Percentiles rank a stretch among this genome's conserved stretches.
Conservation (phyloP, 805 yeast species). For the Ogataea philodendri region DNA sequence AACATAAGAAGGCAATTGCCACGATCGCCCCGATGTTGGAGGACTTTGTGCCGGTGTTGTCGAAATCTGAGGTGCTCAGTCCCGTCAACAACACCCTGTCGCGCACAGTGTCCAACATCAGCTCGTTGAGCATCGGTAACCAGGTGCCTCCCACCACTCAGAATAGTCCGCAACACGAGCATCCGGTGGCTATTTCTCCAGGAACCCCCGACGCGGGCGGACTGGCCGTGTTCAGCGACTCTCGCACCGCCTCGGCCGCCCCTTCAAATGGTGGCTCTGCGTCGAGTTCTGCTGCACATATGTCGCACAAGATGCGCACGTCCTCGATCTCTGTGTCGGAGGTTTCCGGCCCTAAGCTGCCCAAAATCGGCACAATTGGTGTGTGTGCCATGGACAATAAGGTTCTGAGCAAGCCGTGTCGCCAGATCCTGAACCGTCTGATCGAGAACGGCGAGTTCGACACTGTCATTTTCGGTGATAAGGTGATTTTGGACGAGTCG, state of each 20-base stretch:
- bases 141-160: conserved; percentile 10
- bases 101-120: conserved; percentile 32
- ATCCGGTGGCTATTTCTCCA: conserved; percentile 1
- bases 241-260: conserved; percentile 11
- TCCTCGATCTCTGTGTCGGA: conserved; percentile 39
- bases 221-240: conserved; percentile 2
- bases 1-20: conserved; percentile 62
- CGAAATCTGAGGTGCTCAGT: conserved; percentile 39
- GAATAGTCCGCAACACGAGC: conserved; percentile 10
- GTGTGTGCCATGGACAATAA: conserved; percentile 99
- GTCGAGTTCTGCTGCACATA: conserved; percentile 15
- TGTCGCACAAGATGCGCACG: conserved; percentile 25
- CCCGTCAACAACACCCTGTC: conserved; percentile 33
- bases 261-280: conserved; percentile 15
- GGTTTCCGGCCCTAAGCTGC: conserved; percentile 48
- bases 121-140: conserved; percentile 30
- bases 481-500: conserved; percentile 88
- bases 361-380: conserved; percentile 88
- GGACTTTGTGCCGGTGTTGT: conserved; percentile 72
- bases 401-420: conserved; percentile 92
- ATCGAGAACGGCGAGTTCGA: conserved; percentile 95
- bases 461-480: conserved; percentile 95
- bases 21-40: conserved; percentile 72
- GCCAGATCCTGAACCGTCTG: conserved; percentile 82
- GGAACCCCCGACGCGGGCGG: conserved; percentile 1